These are phyloP conservation scores for Hyaloscypha variabilis DNA, from an alignment of 495 filamentous ascomycete genomes.

Conservation along the genomic window DNA sequence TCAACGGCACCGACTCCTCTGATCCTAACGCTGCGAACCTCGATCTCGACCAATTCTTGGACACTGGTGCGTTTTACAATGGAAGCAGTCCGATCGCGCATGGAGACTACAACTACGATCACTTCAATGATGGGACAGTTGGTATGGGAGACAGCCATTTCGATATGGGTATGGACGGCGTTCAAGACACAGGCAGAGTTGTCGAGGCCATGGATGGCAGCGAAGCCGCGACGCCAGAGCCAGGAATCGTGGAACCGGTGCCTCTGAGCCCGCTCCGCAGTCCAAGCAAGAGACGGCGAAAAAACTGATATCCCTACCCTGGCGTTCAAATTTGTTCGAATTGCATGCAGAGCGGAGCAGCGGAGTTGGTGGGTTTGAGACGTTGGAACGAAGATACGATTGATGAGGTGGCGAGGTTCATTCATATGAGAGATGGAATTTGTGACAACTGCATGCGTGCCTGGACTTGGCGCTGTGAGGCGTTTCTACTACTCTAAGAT, in stretches of 20 bases:
- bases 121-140: conserved; percentile 12
- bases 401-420: not conserved
- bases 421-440: not conserved
- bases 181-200: conserved; percentile 15
- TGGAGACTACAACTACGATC: conserved; percentile 19
- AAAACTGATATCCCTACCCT: conserved; percentile 14
- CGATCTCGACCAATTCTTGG: conserved; percentile 73
- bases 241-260: not conserved
- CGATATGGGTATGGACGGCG: conserved; percentile 32
- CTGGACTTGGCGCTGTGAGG: not conserved
- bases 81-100: conserved; percentile 26
- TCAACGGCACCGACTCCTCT: conserved; percentile 38
- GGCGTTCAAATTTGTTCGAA: not conserved
- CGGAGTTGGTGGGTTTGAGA: not conserved
- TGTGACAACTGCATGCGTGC: not conserved
- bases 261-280: not conserved
- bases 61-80: conserved; percentile 57
- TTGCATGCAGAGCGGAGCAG: not conserved
- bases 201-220: conserved; percentile 24
- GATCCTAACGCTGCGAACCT: conserved; percentile 40
- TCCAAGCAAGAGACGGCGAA: conserved; percentile 24
- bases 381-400: not conserved
- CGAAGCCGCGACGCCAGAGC: conserved; percentile 24
- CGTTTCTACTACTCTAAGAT: not conserved
- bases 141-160: conserved; percentile 29